Base-by-base conservation (phyloP, 2,329 filamentous ascomycete genomes). In the Arthroderma sp. region DNA sequence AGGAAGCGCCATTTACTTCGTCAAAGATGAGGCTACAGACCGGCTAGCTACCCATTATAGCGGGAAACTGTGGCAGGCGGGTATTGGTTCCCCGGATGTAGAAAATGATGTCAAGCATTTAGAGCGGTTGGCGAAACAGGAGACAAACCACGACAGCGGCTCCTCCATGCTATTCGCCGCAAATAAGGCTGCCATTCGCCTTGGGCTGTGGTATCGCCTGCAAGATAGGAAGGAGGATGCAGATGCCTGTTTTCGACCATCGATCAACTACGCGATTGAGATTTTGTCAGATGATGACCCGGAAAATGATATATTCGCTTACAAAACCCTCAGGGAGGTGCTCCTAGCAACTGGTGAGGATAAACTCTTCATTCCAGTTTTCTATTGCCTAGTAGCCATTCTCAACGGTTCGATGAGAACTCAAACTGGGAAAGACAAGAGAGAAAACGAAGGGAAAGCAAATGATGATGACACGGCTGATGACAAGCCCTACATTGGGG, bases 181-280 rank as follows among this genome's bases (percentile, higher is more conserved):
- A 9, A 31, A 19, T 23, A 23, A 38, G 6, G 47, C 44, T n/a
- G 13, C 56, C n/a, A 44, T 56, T 41, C 39, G 39, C 39, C 37
- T 61, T 25, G 60, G 59, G 5, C 37, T 56, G 19, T 61, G 49
- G 57, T 60, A 62, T 28, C 56, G 53, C 7, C 53, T 62, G 11
- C 49, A 38, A 41, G 60, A 38, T 4, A 56, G 51, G 19, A 17
- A 33, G 17, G 57, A 62, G 31, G 60, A 59, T 13, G 54, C 59
- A 11, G 43, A 39, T 13, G 54, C 51, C 31, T 58, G 49, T 41
- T 61, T 60, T 25, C 54, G 37, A 38, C 33, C 49, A 9, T 54
- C 47, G 13, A 56, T 61, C 11, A 58, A 56, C 28, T 15, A 43
- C 38, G 55, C 41, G 13, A 38, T 58, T 33, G 28, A 58, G 23